Base-by-base conservation (phyloP, 2,329 filamentous ascomycete species). In the Orbilia javanica region DNA sequence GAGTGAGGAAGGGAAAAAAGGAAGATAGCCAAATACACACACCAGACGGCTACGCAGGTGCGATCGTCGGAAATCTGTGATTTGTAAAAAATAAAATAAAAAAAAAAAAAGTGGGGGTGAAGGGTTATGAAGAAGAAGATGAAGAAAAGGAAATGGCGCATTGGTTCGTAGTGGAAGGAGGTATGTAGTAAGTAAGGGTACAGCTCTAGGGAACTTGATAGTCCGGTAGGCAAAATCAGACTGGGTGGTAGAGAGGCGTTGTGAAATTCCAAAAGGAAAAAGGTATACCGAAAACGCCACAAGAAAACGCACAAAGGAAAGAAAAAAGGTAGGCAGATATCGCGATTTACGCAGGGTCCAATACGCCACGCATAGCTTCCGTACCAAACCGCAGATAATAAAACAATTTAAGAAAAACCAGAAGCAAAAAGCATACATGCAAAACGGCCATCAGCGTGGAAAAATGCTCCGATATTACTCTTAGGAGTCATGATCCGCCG, bases 101-200 rank as follows among this genome's bases (percentile, higher is more conserved):
- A n/a, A n/a, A n/a, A n/a, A n/a, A n/a, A n/a, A n/a, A n/a, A n/a
- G n/a, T n/a, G n/a, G n/a, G n/a, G n/a, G n/a, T n/a, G 46, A 52
- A 80, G 79, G 80, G 72, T 75, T 72, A 81, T 66, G 80, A 68
- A 64, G 70, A 78, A 81, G 74, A 55, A 62, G 75, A 15, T n/a
- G 65, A 18, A 22, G 25, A 50, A 2, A 27, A 13, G 27, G 20
- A 18, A 62, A 46, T 34, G 44, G 62, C 18, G 25, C 18, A 71
- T 3, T 46, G 42, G 36, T 36, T 65, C 34, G 25, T 20, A 68
- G 39, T 18, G 74, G 71, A 74, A 72, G 52, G 70, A 79, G 55
- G 68, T 79, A 53, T 79, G 60, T 70, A 68, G 72, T 36, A 39
- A 15, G 13, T 15, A 15, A 39, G 36, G 80, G 79, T 73, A 79